Percentiles rank a stretch among this genome's conserved stretches.
These are phyloP conservation scores for Spathaspora passalidarum DNA, from an alignment of 805 yeast genomes.

Conservation along the genomic window DNA sequence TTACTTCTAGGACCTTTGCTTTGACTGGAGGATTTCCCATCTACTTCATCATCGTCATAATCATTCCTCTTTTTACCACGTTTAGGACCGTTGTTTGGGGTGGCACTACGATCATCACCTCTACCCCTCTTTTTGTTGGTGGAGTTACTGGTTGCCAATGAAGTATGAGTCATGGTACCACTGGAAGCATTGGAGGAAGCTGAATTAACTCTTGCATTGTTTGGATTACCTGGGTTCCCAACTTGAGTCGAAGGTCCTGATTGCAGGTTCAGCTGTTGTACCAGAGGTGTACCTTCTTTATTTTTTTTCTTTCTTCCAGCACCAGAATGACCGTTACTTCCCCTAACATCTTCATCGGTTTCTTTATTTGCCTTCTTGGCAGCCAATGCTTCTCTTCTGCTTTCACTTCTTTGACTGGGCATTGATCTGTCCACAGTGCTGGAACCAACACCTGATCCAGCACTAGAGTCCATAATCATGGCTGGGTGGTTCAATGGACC, in stretches of 20 bases:
- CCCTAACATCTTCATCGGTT: conserved; percentile 20
- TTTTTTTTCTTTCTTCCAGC: conserved; percentile 12
- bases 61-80: conserved; percentile 19
- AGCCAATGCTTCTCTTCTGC: conserved; percentile 88
- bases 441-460: conserved; percentile 36
- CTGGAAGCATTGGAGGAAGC: not conserved
- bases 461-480: conserved; percentile 58
- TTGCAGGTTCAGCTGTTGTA: not conserved
- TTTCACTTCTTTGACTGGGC: conserved; percentile 76
- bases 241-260: not conserved
- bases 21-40: conserved; percentile 1
- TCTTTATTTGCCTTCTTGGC: conserved; percentile 68
- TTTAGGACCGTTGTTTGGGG: conserved; percentile 14
- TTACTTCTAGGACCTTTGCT: conserved; percentile 5
- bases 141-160: conserved; percentile 1
- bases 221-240: not conserved
- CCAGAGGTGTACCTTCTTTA: conserved; percentile 14
- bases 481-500: conserved; percentile 92
- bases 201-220: not conserved
- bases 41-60: conserved; percentile 7
- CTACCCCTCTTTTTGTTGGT: conserved; percentile 15
- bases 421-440: conserved; percentile 48
- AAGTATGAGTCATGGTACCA: conserved; percentile 7
- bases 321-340: not conserved
- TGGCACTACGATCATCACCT: conserved; percentile 8